These are phyloP conservation scores for Mortierella sp. DNA, from an alignment of 371 early-diverging fungal species.

Conservation along the genomic window DNA sequence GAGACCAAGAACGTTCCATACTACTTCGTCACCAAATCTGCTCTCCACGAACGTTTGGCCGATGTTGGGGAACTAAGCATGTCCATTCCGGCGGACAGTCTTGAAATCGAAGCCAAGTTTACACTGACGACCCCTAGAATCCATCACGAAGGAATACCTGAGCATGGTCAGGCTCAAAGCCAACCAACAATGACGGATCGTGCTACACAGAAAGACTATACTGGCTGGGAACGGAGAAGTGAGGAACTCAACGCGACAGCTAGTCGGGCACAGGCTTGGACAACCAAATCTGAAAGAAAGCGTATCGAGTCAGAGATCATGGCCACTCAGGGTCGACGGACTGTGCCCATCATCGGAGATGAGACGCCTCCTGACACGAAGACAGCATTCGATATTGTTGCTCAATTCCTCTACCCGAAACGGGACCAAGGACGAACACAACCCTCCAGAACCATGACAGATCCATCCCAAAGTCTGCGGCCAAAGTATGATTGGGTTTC, in stretches of 20 bases:
- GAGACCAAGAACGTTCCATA: conserved; percentile 21
- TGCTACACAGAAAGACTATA: neutral
- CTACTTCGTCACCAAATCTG: conserved; percentile 7
- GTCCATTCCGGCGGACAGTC: conserved; percentile 24
- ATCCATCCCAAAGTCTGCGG: neutral
- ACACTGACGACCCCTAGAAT: conserved; percentile 2
- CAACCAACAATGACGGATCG: conserved; percentile 1
- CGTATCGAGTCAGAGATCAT: too few species aligned
- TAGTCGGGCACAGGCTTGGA: too few species aligned
- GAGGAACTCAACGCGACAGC: too few species aligned
- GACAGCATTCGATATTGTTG: neutral
- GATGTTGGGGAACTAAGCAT: conserved; percentile 33
- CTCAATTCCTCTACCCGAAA: conserved; percentile 17
- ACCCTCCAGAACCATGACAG: neutral
- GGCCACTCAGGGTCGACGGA: too few species aligned
- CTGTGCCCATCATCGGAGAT: too few species aligned
- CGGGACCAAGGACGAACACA: neutral
- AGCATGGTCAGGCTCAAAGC: neutral
- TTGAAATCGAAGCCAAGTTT: conserved; percentile 30
- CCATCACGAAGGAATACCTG: neutral
- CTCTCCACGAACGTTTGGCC: conserved; percentile 2
- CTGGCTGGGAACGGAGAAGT: too few species aligned
- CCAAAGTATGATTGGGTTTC: neutral
- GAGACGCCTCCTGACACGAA: too few species aligned
- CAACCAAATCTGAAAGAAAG: too few species aligned